These are phyloP conservation scores for Coniophora puteana DNA, from an alignment of 1,284 basidiomycete species.

Conservation along the genomic window DNA sequence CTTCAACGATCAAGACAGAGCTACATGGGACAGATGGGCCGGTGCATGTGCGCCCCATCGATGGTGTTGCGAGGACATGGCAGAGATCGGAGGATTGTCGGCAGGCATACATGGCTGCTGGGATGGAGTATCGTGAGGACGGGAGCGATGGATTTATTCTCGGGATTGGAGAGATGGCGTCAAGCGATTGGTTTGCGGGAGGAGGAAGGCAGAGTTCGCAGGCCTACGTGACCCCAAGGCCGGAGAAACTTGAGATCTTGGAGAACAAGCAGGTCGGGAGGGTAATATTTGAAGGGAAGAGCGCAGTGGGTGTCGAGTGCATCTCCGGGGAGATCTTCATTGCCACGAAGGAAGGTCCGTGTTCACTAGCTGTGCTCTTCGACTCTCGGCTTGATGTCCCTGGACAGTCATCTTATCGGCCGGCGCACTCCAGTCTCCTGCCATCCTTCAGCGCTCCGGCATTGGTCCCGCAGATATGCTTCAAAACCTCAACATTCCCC, in stretches of 20 bases:
- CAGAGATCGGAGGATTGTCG: neutral
- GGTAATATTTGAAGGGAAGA: neutral
- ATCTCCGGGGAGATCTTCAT: neutral
- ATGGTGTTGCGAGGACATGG: neutral
- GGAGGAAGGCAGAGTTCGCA: neutral
- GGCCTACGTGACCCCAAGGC: neutral
- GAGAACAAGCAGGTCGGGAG: neutral
- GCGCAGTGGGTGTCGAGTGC: neutral
- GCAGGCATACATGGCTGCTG: neutral
- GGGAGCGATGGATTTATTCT: neutral
- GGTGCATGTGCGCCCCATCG: neutral
- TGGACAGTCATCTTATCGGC: constrained; percentile 1
- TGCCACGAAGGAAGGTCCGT: constrained; percentile 1
- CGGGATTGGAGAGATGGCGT: neutral
- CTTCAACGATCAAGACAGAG: no score
- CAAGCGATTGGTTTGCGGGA: neutral
- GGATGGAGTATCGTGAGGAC: neutral
- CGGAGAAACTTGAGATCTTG: neutral
- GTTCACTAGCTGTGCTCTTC: neutral
- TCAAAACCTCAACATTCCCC: constrained; percentile 36
- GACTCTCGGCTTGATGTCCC: neutral
- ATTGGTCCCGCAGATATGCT: constrained; percentile 52
- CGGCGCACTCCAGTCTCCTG: constrained; percentile 2
- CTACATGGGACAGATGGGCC: neutral
- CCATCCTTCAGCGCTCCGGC: constrained; percentile 36